Percentiles rank a stretch among this genome's conserved stretches.
These are phyloP conservation scores for Daldinia childiae DNA, from an alignment of 495 filamentous ascomycete species.

Conservation along the genomic window DNA sequence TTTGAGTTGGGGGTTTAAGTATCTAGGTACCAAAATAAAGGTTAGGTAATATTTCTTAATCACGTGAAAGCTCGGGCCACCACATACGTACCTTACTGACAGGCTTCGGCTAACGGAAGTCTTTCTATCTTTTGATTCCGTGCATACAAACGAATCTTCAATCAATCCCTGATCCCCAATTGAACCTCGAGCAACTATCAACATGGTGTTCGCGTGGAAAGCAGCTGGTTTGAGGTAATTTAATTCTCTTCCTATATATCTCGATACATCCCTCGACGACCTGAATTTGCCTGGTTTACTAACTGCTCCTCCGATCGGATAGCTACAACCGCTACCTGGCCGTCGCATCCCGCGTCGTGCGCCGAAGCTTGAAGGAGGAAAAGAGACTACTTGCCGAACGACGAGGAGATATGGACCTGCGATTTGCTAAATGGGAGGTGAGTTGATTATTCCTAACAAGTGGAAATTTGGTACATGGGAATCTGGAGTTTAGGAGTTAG, in stretches of 20 bases:
- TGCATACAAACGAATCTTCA: slow-evolving; percentile 37
- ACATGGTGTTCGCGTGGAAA: slow-evolving; percentile 99
- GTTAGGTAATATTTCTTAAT: slow-evolving; percentile 29
- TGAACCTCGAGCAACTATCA: slow-evolving; percentile 60
- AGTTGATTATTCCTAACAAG: slow-evolving; percentile 52
- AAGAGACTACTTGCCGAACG: slow-evolving; percentile 86
- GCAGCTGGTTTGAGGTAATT: slow-evolving; percentile 93
- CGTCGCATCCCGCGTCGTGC: slow-evolving; percentile 78
- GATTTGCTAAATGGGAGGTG: slow-evolving; percentile 97
- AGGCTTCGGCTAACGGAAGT: slow-evolving; percentile 42
- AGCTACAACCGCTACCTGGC: slow-evolving; percentile 89
- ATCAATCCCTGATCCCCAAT: slow-evolving; percentile 42
- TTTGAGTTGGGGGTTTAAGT: neutral
- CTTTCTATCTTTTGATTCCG: slow-evolving; percentile 42
- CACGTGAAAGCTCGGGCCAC: slow-evolving; percentile 38
- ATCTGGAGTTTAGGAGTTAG: slow-evolving; percentile 5
- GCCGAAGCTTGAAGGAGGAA: slow-evolving; percentile 94
- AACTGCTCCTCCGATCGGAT: slow-evolving; percentile 41
- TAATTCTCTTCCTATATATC: slow-evolving; percentile 1
- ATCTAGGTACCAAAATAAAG: neutral
- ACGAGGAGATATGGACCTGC: slow-evolving; percentile 87
- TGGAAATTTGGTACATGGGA: slow-evolving; percentile 3
- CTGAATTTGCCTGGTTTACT: slow-evolving; percentile 26
- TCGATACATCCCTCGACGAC: slow-evolving; percentile 30
- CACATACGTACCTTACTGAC: neutral